Percentiles rank a stretch among this genome's conserved stretches.
phyloP scores from a whole-genome alignment of 1,284 basidiomycete species.

The Serendipita sp. region DNA sequence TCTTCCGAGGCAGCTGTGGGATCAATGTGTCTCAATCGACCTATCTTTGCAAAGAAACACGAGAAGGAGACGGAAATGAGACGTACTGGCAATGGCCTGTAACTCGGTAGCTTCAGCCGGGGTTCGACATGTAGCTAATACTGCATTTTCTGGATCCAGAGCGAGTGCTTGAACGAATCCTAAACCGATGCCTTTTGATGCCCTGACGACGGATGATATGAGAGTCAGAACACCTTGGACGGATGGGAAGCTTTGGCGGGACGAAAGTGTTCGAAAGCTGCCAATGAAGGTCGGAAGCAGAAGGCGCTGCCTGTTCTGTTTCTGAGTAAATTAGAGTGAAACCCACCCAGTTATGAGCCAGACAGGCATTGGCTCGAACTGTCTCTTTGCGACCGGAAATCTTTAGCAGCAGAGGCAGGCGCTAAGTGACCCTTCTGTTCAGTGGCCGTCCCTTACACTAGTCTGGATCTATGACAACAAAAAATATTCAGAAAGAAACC shows the following conservation, averaged over 20 bases:
- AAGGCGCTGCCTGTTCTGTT: neutral
- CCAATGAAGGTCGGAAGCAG: too few relatives aligned
- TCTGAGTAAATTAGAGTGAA: neutral
- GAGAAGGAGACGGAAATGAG: neutral
- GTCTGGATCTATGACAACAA: too few relatives aligned
- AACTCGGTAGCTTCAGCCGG: conserved; percentile 22
- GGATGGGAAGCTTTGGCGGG: too few relatives aligned
- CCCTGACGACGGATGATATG: conserved; percentile 6
- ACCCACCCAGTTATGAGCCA: conserved; percentile 8
- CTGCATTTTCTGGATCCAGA: conserved; percentile 21
- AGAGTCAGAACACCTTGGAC: neutral
- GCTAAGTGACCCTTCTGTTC: too few relatives aligned
- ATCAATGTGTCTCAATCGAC: too few relatives aligned
- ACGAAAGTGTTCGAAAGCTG: too few relatives aligned
- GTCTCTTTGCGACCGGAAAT: too few relatives aligned
- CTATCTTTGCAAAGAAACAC: neutral
- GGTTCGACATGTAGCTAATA: conserved; percentile 27
- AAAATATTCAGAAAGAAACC: too few relatives aligned
- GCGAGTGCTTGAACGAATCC: conserved; percentile 26
- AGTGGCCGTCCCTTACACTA: too few relatives aligned
- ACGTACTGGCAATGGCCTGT: conserved; percentile 17
- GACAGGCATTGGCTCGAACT: conserved; percentile 3
- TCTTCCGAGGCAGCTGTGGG: conserved; percentile 1
- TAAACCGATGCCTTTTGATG: conserved; percentile 28
- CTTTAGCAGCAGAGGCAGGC: too few relatives aligned